These are phyloP conservation scores for Agaricus blazei DNA, from an alignment of 768 basidiomycete species.

Conservation along the genomic window DNA sequence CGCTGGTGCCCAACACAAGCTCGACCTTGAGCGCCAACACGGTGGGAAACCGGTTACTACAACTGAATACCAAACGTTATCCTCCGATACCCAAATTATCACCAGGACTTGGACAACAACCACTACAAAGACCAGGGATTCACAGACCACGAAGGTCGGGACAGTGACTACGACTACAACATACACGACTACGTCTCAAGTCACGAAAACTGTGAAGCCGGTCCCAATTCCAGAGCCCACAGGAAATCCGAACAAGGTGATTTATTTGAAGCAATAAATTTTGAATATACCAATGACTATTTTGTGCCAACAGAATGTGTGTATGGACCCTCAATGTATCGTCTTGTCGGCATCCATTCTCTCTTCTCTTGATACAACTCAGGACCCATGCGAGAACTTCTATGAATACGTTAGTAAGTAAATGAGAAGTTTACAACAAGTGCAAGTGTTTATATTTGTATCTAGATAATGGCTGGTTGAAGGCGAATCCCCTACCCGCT, in stretches of 20 bases:
- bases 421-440: not conserved
- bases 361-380: constrained; percentile 68
- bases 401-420: constrained; percentile 87
- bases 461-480: constrained; percentile 85
- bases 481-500: constrained; percentile 77
- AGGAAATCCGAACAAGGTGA: constrained; percentile 46
- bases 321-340: constrained; percentile 78
- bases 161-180: constrained; percentile 22
- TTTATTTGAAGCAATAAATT: not conserved
- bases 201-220: constrained; percentile 30
- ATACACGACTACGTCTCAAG: constrained; percentile 21
- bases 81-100: constrained; percentile 30
- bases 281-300: not conserved
- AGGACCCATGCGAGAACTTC: constrained; percentile 95
- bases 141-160: constrained; percentile 14
- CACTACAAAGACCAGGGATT: constrained; percentile 24
- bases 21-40: constrained; percentile 44
- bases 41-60: constrained; percentile 17
- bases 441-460: not conserved
- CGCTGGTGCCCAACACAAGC: constrained; percentile 79
- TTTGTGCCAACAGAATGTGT: constrained; percentile 44
- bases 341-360: constrained; percentile 79
- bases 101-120: constrained; percentile 38
- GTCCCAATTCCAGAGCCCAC: constrained; percentile 48
- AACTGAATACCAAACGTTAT: constrained; percentile 18